Percentiles rank a stretch among this genome's conserved stretches.
These are phyloP conservation scores for Chlorella vulgaris DNA, from an alignment of 139 green algal genomes.

Conservation along the genomic window DNA sequence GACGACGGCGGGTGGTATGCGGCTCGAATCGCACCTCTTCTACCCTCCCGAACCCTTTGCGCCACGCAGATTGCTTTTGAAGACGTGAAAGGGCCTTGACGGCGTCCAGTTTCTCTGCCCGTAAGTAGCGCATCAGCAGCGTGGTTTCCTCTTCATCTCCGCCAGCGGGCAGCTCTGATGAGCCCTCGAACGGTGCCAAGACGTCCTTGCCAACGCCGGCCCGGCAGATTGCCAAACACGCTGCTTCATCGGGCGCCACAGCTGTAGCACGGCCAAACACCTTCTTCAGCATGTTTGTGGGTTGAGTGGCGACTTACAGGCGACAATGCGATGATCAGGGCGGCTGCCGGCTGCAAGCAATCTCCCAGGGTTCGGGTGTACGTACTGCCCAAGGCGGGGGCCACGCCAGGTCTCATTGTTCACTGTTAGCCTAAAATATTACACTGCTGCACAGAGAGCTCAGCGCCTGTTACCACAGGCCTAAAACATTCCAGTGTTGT, in stretches of 20 bases:
- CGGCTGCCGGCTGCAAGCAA: not conserved
- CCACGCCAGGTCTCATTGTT: no score
- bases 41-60: not conserved
- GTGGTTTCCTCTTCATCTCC: not conserved
- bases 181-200: not conserved
- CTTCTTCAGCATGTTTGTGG: not conserved
- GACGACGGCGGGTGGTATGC: not conserved
- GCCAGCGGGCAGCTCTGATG: not conserved
- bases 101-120: slow-evolving; percentile 1
- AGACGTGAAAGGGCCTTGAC: not conserved
- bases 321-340: not conserved
- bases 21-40: not conserved
- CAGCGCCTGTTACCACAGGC: no score
- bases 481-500: slow-evolving; percentile 46
- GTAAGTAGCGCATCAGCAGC: slow-evolving; percentile 17
- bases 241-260: not conserved
- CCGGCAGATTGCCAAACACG: not conserved
- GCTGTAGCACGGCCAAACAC: not conserved
- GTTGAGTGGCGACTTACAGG: not conserved
- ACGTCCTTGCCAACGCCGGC: not conserved
- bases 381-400: no score
- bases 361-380: no score
- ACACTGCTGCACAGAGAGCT: no score
- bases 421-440: no score
- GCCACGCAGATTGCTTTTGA: not conserved